These are phyloP conservation scores for Salvia splendens DNA, from an alignment of 257 asterid species.

Conservation along the genomic window DNA sequence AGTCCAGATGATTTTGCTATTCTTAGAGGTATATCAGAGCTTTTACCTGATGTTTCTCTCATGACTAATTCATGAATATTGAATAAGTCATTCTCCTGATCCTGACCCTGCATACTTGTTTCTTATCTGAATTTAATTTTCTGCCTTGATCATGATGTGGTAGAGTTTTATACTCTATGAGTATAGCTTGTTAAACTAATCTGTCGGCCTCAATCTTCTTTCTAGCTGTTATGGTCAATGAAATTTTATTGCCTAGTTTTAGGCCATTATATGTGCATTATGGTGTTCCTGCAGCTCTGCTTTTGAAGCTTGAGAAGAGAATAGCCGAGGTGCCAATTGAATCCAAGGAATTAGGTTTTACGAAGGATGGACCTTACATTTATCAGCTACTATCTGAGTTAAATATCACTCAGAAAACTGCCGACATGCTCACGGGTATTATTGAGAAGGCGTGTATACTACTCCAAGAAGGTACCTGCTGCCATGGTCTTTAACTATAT, in stretches of 20 bases:
- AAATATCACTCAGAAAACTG: conserved; percentile 69
- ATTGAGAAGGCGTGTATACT: conserved; percentile 76
- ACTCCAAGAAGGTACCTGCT: conserved; percentile 96
- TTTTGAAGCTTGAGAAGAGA: conserved; percentile 86
- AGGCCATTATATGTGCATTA: conserved; percentile 25
- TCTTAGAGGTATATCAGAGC: conserved; percentile 66
- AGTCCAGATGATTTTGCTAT: conserved; percentile 94
- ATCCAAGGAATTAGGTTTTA: conserved; percentile 88
- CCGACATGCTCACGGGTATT: conserved; percentile 67
- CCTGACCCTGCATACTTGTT: not conserved
- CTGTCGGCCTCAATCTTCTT: conserved; percentile 7
- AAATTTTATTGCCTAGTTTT: conserved; percentile 22
- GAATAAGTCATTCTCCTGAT: conserved; percentile 23
- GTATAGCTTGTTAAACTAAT: conserved; percentile 18
- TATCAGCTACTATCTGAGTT: conserved; percentile 88
- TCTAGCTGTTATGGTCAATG: conserved; percentile 15
- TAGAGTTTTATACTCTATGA: conserved; percentile 22
- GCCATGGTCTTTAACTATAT: conserved; percentile 25
- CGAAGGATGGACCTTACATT: conserved; percentile 89
- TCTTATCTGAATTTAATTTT: conserved; percentile 26
- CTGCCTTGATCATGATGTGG: conserved; percentile 20
- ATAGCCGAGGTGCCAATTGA: conserved; percentile 79
- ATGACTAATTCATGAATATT: conserved; percentile 15
- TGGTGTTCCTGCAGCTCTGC: conserved; percentile 80
- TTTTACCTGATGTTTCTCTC: conserved; percentile 25